A percentile compares a stretch with the other conserved stretches of the same genome.
Evolutionary conservation across 2,329 filamentous ascomycete species (phyloP).

Genomic region (Botrytis medusae): DNA sequence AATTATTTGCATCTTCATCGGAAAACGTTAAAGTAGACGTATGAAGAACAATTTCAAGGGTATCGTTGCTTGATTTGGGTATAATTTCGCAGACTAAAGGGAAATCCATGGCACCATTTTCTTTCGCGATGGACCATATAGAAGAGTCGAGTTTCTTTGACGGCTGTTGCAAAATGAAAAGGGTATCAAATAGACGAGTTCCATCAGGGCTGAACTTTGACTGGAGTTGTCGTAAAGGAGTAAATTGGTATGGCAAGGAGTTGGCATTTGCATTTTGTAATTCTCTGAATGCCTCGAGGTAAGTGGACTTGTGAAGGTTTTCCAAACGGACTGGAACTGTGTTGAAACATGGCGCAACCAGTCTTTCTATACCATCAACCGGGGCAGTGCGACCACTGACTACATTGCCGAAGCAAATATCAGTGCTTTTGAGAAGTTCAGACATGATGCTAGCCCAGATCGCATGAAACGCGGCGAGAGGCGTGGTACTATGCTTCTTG

Average conservation of each 20-base stretch:
- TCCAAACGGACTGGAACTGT: slow-evolving; percentile 72
- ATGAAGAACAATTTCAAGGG: slow-evolving; percentile 61
- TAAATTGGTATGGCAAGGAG: slow-evolving; percentile 69
- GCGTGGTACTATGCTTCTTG: slow-evolving; percentile 56
- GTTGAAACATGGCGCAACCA: slow-evolving; percentile 92
- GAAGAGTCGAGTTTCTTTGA: slow-evolving; percentile 53
- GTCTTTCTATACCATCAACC: slow-evolving; percentile 63
- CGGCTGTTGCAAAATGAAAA: slow-evolving; percentile 75
- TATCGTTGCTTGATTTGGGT: slow-evolving; percentile 54
- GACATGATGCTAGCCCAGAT: slow-evolving; percentile 69
- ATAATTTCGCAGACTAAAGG: slow-evolving; percentile 75
- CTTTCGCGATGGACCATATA: slow-evolving; percentile 58
- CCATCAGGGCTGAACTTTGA: slow-evolving; percentile 47
- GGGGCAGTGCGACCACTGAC: slow-evolving; percentile 72
- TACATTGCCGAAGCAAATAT: slow-evolving; percentile 86
- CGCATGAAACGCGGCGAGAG: slow-evolving; percentile 69
- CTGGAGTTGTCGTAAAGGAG: slow-evolving; percentile 71
- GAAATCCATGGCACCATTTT: slow-evolving; percentile 68
- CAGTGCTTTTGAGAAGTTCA: slow-evolving; percentile 53
- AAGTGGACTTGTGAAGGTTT: slow-evolving; percentile 51
- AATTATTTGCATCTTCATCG: slow-evolving; percentile 24
- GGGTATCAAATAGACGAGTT: slow-evolving; percentile 70
- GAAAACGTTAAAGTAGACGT: slow-evolving; percentile 50
- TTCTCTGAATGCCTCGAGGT: slow-evolving; percentile 38
- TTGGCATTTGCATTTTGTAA: slow-evolving; percentile 53